Evolutionary conservation across 1,139 yeast genomes (phyloP).

Genomic region (Suhomyces anneliseae): DNA sequence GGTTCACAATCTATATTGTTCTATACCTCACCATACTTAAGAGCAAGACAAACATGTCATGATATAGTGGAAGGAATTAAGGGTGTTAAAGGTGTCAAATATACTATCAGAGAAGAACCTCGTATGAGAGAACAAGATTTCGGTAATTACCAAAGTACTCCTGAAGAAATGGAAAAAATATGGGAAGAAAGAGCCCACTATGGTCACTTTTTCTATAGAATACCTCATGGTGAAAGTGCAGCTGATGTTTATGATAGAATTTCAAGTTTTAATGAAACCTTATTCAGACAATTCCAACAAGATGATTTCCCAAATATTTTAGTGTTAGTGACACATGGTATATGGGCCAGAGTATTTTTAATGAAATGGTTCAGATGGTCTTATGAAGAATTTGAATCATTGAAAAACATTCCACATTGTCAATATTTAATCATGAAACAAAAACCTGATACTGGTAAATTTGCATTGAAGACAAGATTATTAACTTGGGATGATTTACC

Average conservation of each 20-base stretch:
- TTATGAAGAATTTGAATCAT: constrained; percentile 81
- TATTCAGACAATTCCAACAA: constrained; percentile 73
- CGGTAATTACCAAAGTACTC: constrained; percentile 83
- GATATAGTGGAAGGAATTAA: constrained; percentile 63
- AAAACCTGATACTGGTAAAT: constrained; percentile 38
- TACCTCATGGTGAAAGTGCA: constrained; percentile 92
- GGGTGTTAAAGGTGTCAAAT: constrained; percentile 47
- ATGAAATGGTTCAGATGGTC: constrained; percentile 96
- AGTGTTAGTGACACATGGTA: constrained; percentile 88
- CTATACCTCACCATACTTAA: constrained; percentile 78
- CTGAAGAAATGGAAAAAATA: constrained; percentile 72
- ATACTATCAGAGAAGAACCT: constrained; percentile 76
- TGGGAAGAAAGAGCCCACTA: constrained; percentile 84
- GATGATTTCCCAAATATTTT: constrained; percentile 70
- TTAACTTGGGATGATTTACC: constrained; percentile 62
- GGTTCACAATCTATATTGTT: constrained; percentile 47
- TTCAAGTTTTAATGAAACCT: constrained; percentile 83
- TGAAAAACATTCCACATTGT: constrained; percentile 83
- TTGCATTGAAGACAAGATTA: constrained; percentile 51
- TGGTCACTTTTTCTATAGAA: constrained; percentile 89
- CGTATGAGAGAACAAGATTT: constrained; percentile 92
- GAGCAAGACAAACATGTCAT: constrained; percentile 81
- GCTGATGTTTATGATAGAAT: constrained; percentile 93
- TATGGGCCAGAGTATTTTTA: constrained; percentile 87
- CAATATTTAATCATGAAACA: constrained; percentile 76